A percentile compares a stretch with the other conserved stretches of the same genome.
Evolutionary conservation across 2,329 filamentous ascomycete genomes (phyloP).

Genomic region (Eutypella sp.): DNA sequence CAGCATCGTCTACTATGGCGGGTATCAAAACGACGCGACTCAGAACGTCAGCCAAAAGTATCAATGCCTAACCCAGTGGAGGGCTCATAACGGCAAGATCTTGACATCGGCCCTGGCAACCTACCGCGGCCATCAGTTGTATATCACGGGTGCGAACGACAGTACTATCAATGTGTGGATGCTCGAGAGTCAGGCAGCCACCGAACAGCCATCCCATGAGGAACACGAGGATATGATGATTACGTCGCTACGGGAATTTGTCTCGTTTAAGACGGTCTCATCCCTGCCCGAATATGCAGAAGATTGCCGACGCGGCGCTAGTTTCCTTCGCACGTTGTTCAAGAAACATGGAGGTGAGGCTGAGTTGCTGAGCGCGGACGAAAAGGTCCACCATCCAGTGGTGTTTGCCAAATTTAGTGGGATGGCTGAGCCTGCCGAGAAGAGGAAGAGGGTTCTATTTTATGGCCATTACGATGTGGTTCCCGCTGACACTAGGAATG

Average conservation of each 20-base stretch:
- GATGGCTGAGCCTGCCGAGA: constrained; percentile 58
- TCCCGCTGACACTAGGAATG: constrained; percentile 74
- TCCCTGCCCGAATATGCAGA: constrained; percentile 80
- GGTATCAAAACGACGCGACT: constrained; percentile 43
- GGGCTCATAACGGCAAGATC: constrained; percentile 81
- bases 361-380: constrained; percentile 80
- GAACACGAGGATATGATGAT: constrained; percentile 53
- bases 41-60: constrained; percentile 71
- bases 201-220: constrained; percentile 30
- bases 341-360: constrained; percentile 87
- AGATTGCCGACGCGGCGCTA: constrained; percentile 88
- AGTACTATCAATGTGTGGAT: constrained; percentile 87
- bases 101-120: constrained; percentile 74
- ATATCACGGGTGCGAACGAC: constrained; percentile 92
- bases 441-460: constrained; percentile 84
- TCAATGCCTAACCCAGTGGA: constrained; percentile 71
- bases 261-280: constrained; percentile 88
- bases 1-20: constrained; percentile 59
- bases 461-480: constrained; percentile 99
- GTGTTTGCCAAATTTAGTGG: constrained; percentile 85
- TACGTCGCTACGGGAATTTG: constrained; percentile 75
- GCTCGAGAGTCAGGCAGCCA: constrained; percentile 45
- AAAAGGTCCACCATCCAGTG: constrained; percentile 75
- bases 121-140: constrained; percentile 70
- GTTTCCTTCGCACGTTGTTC: constrained; percentile 84